phyloP scores from a whole-genome alignment of 306 rosid genomes.

The Dryas octopetala region DNA sequence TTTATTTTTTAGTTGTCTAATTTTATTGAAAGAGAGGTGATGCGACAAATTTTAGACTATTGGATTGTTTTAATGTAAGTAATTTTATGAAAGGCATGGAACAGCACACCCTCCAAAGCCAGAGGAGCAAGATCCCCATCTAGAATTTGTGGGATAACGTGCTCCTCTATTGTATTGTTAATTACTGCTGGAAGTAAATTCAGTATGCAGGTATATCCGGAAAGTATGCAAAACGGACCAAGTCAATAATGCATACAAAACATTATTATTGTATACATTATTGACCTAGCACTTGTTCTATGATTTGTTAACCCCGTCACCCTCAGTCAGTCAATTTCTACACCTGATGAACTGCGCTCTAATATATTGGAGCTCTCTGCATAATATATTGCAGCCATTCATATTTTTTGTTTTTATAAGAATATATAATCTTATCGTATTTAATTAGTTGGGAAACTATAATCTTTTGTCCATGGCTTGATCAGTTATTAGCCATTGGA shows the following conservation, averaged over 20 bases:
- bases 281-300: not conserved
- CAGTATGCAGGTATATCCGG: too few species aligned
- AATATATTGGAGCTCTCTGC: not conserved
- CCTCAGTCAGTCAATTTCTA: not conserved
- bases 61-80: too few species aligned
- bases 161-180: not conserved
- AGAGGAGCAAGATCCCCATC: too few species aligned
- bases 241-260: not conserved
- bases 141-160: not conserved
- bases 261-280: not conserved
- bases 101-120: too few species aligned
- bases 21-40: too few species aligned
- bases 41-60: too few species aligned
- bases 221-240: not conserved
- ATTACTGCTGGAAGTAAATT: not conserved
- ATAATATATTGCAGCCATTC: not conserved
- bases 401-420: not conserved
- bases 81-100: too few species aligned
- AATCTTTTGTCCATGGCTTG: not conserved
- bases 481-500: conserved; percentile 1
- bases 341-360: not conserved
- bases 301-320: not conserved
- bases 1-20: too few species aligned
- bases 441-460: not conserved
- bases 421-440: not conserved